Evolutionary conservation across 768 basidiomycete species (phyloP), one percentile per base, ranked within the genome.

Genomic region (Erythrobasidium yunnanense): DNA sequence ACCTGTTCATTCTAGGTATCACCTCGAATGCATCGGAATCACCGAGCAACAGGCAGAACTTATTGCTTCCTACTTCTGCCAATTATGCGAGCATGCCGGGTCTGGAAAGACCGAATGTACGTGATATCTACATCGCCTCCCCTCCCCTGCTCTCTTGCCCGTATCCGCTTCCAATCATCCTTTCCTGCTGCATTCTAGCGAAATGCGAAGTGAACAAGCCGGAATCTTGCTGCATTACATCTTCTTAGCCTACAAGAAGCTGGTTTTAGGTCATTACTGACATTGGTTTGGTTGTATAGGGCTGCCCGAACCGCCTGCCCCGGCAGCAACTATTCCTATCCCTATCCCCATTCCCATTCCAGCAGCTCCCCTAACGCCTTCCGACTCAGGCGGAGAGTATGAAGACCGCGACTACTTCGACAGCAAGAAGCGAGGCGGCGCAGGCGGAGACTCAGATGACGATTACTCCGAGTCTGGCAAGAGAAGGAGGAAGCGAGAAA

Each of bases 11-110:
- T 23, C 11, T 55, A 90, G 88, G 88, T 88, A 83, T 76, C 88
- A 90, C 75, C 90, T 90, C 71, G 76, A 77, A n/a, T 90, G 88
- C 76, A 80, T 89, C 8, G 77, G 81, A 66, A 75, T 90, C 52
- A 79, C 75, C 65, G 81, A 83, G 70, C 77, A 80, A 55, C 81
- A 84, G 70, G 88, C 88, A 7, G 84, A 84, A 72, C 85, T 87
- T 74, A 86, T 90, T 75, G 82, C 72, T 33, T 67, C 70, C 1
- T 73, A 72, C 62, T 68, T 56, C 29, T 73, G 73, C 60, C 70
- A 69, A 23, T 57, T 70, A 45, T 73, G 73, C 57, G 66, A 71
- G 55, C 69, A 70, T 35, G 69, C 69, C 66, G 73, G 70, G 33
- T 54, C 57, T n/a, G 71, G 70, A 0, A 42, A 56, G 0, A 72